These are phyloP conservation scores for Globisporangium nodosum DNA, from an alignment of 352 stramenopile species.

Conservation along the genomic window DNA sequence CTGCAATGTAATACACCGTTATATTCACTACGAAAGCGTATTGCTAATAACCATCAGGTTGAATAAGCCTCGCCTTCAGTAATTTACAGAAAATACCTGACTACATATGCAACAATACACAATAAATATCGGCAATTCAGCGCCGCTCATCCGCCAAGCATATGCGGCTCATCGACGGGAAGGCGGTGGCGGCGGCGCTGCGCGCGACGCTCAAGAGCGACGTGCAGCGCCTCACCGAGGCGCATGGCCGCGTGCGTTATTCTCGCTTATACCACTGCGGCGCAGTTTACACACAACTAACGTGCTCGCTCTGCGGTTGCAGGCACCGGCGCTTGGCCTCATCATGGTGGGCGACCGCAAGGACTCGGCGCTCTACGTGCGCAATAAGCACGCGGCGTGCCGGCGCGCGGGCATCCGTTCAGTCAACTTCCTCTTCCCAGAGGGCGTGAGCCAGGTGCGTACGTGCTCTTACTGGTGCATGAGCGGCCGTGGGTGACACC, in stretches of 20 bases:
- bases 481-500: too few species aligned
- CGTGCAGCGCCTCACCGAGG: constrained; percentile 40
- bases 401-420: constrained; percentile 91
- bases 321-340: constrained; percentile 94
- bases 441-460: constrained; percentile 50
- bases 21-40: too few species aligned
- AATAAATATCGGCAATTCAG: not conserved
- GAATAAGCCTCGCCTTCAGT: not conserved
- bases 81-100: not conserved
- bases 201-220: constrained; percentile 53
- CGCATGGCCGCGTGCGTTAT: constrained; percentile 39
- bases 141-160: too few species aligned
- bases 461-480: not conserved
- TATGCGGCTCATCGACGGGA: constrained; percentile 63
- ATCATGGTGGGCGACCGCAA: constrained; percentile 96
- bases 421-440: constrained; percentile 83
- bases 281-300: not conserved
- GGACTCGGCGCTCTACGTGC: constrained; percentile 97
- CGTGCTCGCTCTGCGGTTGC: not conserved
- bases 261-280: not conserved
- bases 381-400: constrained; percentile 97
- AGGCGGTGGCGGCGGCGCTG: constrained; percentile 59
- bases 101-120: constrained; percentile 1
- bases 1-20: too few species aligned
- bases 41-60: too few species aligned